Base-by-base conservation (phyloP, 2,329 filamentous ascomycete genomes). In the Aspergillus arachidicola region DNA sequence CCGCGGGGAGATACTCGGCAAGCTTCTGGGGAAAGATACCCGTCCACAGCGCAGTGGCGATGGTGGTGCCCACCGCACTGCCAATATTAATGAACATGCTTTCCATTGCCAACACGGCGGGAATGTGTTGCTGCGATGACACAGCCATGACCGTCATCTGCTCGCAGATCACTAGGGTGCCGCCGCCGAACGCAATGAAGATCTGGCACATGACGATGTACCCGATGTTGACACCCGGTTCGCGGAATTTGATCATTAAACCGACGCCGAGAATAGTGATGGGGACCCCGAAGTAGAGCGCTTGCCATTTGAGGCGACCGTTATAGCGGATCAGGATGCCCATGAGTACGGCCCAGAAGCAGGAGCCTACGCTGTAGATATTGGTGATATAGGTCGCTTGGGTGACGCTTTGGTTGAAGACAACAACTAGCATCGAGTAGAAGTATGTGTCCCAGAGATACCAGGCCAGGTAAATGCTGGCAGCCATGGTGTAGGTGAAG, bases 111-210 rank as follows among this genome's bases (percentile, higher is more conserved):
- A 80, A 68, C 67, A 79, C 71, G 68, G 79, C 76, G 14, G 86
- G 84, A 7, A 87, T 78, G 50, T 86, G 81, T 58, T 84, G 80
- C 58, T 87, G 84, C 59, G 81, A 81, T 21, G 84, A 82, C 5
- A 84, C 82, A 0, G 84, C 80, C 73, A 89, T 85, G 50, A 88
- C 83, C 7, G 86, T 85, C 67, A 89, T 83, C 67, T 89, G 83
- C 66, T 85, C 78, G 61, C 81, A 80, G 66, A 87, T 81, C 23
- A 87, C 82, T 23, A 86, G 77, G 23, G 83, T 84, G 60, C 82
- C 82, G 5, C 84, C 85, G 19, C 80, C 80, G 63, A 86, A 79
- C 12, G 85, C 84, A 61, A 86, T 83, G 65, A 87, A 81, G 59
- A 87, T 81, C 69, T 86, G 84, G 63, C 82, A 84, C 80, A 86